Evolutionary conservation across 108 stramenopile species (phyloP), one percentile per base, ranked within the genome.

Genomic region (Craspedostauros australis): DNA sequence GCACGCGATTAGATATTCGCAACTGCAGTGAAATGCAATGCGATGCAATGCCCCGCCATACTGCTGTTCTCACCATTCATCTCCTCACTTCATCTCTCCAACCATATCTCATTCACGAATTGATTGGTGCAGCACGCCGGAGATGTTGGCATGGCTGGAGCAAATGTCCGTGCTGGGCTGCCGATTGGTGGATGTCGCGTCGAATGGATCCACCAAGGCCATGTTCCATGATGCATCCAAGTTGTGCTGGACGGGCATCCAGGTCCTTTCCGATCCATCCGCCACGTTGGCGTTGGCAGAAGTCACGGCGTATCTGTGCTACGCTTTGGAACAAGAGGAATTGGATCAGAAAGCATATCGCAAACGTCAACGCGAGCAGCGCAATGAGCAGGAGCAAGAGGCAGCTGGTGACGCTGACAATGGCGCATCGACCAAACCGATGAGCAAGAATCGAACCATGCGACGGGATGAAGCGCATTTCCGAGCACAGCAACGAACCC

Each of bases 271-370:
- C 7, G 83, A 84, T 64, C 72, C 71, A 21, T 53, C 67, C 3
- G 76, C 82, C 25, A 85, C 76, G 3, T 37, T 71, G 50, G 77
- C 81, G 3, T 64, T 86, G 56, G 88, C 84, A 14, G 84, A 90
- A 66, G 80, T 80, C n/a, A 82, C 82, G 25, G 88, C 88, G 20
- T 70, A 86, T 44, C 53, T 90, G 39, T 86, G 84, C 42, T 75
- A 84, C 65, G 84, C 88, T 20, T 58, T 90, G 64, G 80, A 77
- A 63, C 60, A 58, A 58, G 84, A 90, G 49, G 66, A 80, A 24
- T 38, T 49, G 1, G 55, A 68, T 12, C 26, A 46, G 5, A 39
- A 55, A 8, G 39, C 57, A 5, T 33, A 57, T 12, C 41, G 50
- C 38, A 59, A 45, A 21, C 22, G 40, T 11, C n/a, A n/a, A n/a